Evolutionary conservation across 345 rosid genomes (phyloP), one percentile per base, ranked within the genome.

Genomic region (Turritis glabra): DNA sequence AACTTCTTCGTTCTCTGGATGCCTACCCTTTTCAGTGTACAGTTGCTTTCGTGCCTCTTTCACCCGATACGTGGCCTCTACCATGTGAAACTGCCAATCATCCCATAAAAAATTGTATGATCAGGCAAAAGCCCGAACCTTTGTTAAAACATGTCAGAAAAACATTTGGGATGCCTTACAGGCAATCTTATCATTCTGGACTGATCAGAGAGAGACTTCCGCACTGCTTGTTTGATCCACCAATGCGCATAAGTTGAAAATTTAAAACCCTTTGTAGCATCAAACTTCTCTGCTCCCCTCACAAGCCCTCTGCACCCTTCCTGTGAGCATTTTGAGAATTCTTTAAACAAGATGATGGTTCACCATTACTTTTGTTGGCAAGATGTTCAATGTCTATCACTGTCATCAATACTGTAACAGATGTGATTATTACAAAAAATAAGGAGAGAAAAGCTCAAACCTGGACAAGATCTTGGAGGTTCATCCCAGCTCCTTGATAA

Each of bases 231-330:
- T 64, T 85, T 95, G 64, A 92, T 90, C 99, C 99, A 95, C 97
- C 99, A 95, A 67, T 95, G 97, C 7, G 93, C 99, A 75, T 95
- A 95, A 8, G 99, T 95, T 40, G 99, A 95, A 74, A 95, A 91
- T 80, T 91, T 95, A 79, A 91, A 95, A 78, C 99, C 99, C 68
- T 86, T 95, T 54, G 97, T 86, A 56, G 91, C 96, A 81, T 95
- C 99, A 76, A 95, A 95, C 80, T 89, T 95, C 83, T 91, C 99
- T 37, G 96, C 76, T 47, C 97, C 97, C 75, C 88, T 84, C 37
- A 89, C 82, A 74, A 95, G 97, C 41, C 99, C 99, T 71, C 93
- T 89, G 29, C 97, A 91, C 60, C 99, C 99, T 84, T 88, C 97
- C 99, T 94, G 72, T 21, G 48, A 73, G 46, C 73, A 78, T 21